Evolutionary conservation across 495 filamentous ascomycete genomes (phyloP).

Genomic region (Arthonia radiata): DNA sequence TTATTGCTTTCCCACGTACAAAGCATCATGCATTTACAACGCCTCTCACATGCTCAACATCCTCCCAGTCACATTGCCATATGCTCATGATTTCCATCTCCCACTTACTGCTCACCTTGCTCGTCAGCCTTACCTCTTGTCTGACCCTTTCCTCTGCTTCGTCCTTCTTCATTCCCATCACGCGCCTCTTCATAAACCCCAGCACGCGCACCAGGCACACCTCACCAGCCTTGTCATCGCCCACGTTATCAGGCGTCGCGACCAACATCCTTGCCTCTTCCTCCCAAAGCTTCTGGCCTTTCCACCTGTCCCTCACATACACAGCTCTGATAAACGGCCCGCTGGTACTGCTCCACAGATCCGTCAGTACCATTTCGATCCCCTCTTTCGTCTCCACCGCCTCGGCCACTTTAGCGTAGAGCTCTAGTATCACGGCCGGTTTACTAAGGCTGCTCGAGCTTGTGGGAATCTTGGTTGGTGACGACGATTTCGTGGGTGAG

Average conservation of each 20-base stretch:
- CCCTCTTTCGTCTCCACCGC: slow-evolving; percentile 21
- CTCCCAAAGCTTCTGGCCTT: slow-evolving; percentile 19
- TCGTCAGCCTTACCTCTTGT: slow-evolving; percentile 27
- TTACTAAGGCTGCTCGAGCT: too few species aligned
- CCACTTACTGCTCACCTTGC: slow-evolving; percentile 19
- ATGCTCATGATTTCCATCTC: slow-evolving; percentile 25
- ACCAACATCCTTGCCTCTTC: slow-evolving; percentile 18
- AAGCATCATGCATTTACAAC: slow-evolving; percentile 13
- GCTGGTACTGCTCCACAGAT: slow-evolving; percentile 32
- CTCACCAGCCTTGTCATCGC: too few species aligned
- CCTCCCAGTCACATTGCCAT: slow-evolving; percentile 25
- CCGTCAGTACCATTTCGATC: slow-evolving; percentile 28
- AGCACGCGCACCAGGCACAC: too few species aligned
- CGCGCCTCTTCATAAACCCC: slow-evolving; percentile 1
- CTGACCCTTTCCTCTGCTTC: slow-evolving; percentile 16
- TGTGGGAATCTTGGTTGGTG: too few species aligned
- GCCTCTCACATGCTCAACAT: slow-evolving; percentile 19
- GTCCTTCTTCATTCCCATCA: slow-evolving; percentile 13
- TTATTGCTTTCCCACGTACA: too few species aligned
- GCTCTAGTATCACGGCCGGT: slow-evolving; percentile 28
- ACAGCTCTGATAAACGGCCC: slow-evolving; percentile 25
- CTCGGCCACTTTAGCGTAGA: slow-evolving; percentile 30
- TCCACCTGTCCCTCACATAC: slow-evolving; percentile 25
- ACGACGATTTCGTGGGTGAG: too few species aligned
- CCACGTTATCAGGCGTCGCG: not conserved